A percentile compares a stretch with the other conserved stretches of the same genome.
Conservation (phyloP, 2,329 filamentous ascomycete genomes). For the Ophiognomonia clavigignenti-juglandacearum region DNA sequence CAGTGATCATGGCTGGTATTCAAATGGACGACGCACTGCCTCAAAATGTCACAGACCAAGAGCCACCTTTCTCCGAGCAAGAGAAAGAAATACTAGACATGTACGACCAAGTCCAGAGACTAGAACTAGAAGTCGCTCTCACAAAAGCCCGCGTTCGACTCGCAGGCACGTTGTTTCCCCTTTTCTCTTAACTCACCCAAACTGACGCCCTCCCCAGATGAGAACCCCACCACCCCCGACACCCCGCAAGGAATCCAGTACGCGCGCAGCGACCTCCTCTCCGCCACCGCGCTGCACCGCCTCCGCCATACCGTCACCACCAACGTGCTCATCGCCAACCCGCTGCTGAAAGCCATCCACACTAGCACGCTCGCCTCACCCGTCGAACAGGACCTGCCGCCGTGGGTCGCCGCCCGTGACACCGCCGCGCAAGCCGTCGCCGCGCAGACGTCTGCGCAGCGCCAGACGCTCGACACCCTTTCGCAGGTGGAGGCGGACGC, state of each 20-base stretch:
- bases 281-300: constrained; percentile 65
- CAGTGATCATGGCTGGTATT: constrained; percentile 20
- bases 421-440: constrained; percentile 59
- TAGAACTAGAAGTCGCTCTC: constrained; percentile 68
- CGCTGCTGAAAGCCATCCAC: constrained; percentile 74
- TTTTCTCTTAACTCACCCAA: background rate
- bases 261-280: constrained; percentile 62
- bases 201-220: constrained; percentile 6
- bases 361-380: constrained; percentile 57
- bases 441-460: constrained; percentile 49
- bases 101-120: constrained; percentile 66
- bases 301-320: constrained; percentile 66
- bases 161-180: constrained; percentile 1
- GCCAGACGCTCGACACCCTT: constrained; percentile 46
- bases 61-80: constrained; percentile 51
- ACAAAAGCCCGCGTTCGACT: constrained; percentile 37
- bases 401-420: constrained; percentile 64
- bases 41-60: background rate
- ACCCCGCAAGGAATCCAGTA: constrained; percentile 43
- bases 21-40: constrained; percentile 28
- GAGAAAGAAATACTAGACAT: constrained; percentile 64
- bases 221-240: background rate
- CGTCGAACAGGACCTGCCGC: constrained; percentile 67
- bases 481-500: constrained; percentile 54
- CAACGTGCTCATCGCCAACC: constrained; percentile 66